Conservation (phyloP, 179 eudicot genomes). For the Gypsophila paniculata region DNA sequence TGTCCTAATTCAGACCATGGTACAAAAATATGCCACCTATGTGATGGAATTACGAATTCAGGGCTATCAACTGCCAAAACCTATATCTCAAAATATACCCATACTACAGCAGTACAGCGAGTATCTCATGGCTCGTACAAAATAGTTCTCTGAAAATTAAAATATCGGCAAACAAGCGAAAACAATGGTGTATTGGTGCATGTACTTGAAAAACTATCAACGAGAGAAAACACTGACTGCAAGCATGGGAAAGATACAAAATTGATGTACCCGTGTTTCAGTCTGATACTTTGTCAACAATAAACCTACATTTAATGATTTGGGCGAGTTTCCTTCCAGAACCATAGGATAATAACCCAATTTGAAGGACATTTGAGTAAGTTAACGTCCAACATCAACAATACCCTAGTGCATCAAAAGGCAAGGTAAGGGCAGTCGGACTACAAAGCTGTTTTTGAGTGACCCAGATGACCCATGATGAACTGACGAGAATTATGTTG, state of each 20-base stretch:
- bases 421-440: no score
- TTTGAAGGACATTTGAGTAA: slow-evolving; percentile 1
- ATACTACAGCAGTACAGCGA: no score
- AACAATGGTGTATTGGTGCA: not conserved
- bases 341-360: not conserved
- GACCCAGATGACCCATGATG: not conserved
- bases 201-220: not conserved
- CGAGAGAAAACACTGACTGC: not conserved
- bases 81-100: no score
- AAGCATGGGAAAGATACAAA: not conserved
- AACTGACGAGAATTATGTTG: not conserved
- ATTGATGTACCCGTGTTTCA: not conserved
- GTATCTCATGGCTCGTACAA: not conserved
- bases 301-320: not conserved
- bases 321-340: slow-evolving; percentile 1
- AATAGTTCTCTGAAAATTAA: not conserved
- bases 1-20: slow-evolving; percentile 1
- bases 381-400: no score
- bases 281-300: not conserved
- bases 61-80: not conserved
- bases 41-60: not conserved
- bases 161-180: not conserved
- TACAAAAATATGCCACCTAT: not conserved
- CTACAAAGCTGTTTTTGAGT: no score
- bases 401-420: no score